A percentile compares a stretch with the other conserved stretches of the same genome.
phyloP scores from a whole-genome alignment of 768 basidiomycete genomes.

The Suillus weaverae region DNA sequence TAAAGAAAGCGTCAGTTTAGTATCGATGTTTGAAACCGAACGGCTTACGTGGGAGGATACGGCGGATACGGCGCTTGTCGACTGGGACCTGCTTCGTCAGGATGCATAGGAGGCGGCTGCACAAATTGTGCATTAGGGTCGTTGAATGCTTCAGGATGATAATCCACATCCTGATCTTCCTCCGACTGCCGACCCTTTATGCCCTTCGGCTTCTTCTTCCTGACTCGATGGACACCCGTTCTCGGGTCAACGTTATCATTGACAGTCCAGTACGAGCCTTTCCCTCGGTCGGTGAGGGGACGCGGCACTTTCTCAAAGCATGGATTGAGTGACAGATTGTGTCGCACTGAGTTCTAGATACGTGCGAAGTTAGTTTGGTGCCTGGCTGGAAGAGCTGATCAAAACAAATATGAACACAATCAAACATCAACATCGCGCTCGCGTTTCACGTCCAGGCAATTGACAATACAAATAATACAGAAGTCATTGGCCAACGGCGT shows the following conservation, averaged over 20 bases:
- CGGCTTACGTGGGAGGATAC: constrained; percentile 51
- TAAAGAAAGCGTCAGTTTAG: constrained; percentile 27
- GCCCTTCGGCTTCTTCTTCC: constrained; percentile 81
- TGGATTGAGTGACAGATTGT: constrained; percentile 87
- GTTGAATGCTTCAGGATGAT: constrained; percentile 54
- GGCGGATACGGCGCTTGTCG: constrained; percentile 60
- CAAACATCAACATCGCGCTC: constrained; percentile 67
- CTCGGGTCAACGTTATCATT: constrained; percentile 88
- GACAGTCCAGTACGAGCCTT: constrained; percentile 91
- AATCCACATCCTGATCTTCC: constrained; percentile 64
- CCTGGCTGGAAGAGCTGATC: constrained; percentile 30
- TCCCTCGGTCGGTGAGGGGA: constrained; percentile 88
- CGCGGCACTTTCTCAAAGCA: constrained; percentile 91
- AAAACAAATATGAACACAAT: constrained; percentile 62
- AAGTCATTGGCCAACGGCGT: neutral
- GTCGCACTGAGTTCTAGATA: constrained; percentile 82
- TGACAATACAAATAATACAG: constrained; percentile 3
- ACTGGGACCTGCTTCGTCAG: constrained; percentile 62
- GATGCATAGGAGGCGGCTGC: constrained; percentile 50
- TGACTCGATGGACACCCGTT: constrained; percentile 84
- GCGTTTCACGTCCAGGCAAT: constrained; percentile 31
- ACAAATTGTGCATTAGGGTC: constrained; percentile 60
- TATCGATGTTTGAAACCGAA: neutral
- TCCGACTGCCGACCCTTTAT: constrained; percentile 49
- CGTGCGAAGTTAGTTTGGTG: constrained; percentile 24